Percentiles rank a stretch among this genome's conserved stretches.
These are phyloP conservation scores for Scedosporium apiospermum DNA, from an alignment of 2,329 filamentous ascomycete species.

Conservation along the genomic window DNA sequence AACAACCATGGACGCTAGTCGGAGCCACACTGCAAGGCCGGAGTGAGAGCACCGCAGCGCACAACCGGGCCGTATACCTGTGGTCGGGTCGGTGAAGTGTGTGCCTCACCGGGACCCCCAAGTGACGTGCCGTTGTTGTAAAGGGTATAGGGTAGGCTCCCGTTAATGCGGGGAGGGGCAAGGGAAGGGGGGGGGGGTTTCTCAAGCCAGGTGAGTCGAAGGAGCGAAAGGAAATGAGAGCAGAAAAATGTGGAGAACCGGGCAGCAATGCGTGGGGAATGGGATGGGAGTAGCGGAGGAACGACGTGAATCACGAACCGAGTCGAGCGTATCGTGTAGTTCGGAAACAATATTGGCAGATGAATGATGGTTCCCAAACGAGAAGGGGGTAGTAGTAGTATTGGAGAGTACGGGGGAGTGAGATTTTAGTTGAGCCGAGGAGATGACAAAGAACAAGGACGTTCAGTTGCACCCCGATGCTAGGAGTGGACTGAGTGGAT, in stretches of 20 bases:
- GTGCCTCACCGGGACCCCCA: slow-evolving; percentile 13
- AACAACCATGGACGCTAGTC: slow-evolving; percentile 10
- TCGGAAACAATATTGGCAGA: background rate
- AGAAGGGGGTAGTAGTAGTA: background rate
- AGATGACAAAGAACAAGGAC: background rate
- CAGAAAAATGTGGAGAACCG: background rate
- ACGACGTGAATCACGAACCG: background rate
- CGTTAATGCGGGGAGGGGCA: background rate
- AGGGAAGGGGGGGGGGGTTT: background rate
- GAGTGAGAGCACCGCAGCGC: slow-evolving; percentile 8
- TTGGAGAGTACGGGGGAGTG: background rate
- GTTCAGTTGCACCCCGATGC: background rate
- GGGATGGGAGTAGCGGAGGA: background rate
- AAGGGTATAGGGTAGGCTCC: background rate
- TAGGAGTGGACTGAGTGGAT: too few relatives aligned
- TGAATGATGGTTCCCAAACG: background rate
- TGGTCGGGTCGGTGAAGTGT: slow-evolving; percentile 10
- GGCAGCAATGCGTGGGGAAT: background rate
- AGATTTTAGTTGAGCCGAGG: background rate
- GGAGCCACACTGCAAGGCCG: slow-evolving; percentile 13
- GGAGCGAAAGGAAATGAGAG: background rate
- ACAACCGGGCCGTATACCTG: slow-evolving; percentile 6
- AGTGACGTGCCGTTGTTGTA: background rate
- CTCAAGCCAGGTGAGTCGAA: background rate
- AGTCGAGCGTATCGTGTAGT: background rate